A percentile compares a stretch with the other conserved stretches of the same genome.
phyloP scores from a whole-genome alignment of 306 rosid genomes.

The Corylus americana region DNA sequence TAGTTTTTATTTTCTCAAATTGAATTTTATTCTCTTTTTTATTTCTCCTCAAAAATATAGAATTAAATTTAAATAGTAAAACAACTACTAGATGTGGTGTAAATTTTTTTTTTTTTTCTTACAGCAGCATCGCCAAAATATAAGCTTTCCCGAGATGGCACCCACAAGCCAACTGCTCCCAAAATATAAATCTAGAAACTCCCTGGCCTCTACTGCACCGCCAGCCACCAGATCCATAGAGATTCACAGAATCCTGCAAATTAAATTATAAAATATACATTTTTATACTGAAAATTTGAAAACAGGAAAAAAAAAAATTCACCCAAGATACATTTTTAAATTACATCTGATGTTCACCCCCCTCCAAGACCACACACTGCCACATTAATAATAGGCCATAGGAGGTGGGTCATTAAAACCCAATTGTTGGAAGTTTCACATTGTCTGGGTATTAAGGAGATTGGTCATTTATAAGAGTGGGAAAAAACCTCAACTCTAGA shows the following conservation, averaged over 20 bases:
- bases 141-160: background rate
- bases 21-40: too few species aligned
- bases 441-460: too few species aligned
- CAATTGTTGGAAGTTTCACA: too few species aligned
- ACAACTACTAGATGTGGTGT: too few species aligned
- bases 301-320: background rate
- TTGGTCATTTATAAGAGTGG: too few species aligned
- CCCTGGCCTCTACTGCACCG: background rate
- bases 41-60: too few species aligned
- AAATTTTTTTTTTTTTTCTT: too few species aligned
- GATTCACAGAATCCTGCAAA: background rate
- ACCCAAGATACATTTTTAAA: too few species aligned
- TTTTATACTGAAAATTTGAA: background rate
- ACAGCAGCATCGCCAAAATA: background rate
- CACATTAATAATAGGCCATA: background rate
- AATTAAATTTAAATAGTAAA: too few species aligned
- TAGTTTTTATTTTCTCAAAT: too few species aligned
- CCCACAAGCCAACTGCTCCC: background rate
- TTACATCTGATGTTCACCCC: slow-evolving; percentile 17
- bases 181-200: background rate
- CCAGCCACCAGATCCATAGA: background rate
- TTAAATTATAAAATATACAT: background rate
- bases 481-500: too few species aligned
- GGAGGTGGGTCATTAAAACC: slow-evolving; percentile 20
- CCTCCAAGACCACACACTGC: slow-evolving; percentile 10